Conservation (phyloP, 257 asterid genomes). For the Fraxinus pennsylvanica region DNA sequence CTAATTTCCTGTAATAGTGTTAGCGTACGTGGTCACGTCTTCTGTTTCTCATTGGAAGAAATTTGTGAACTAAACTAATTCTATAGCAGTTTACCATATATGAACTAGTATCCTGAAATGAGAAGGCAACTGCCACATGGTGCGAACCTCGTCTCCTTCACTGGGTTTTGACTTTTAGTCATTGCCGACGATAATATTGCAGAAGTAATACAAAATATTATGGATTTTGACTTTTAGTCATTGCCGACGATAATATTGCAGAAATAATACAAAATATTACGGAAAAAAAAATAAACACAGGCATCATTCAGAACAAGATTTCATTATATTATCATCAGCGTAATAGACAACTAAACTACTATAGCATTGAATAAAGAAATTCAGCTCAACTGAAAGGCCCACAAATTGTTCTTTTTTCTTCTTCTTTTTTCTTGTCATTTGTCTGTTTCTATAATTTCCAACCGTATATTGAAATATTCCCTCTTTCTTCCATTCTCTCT, state of each 20-base stretch:
- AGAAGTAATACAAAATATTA: no score
- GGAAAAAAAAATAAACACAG: background rate
- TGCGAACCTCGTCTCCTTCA: constrained; percentile 19
- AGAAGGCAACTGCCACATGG: constrained; percentile 40
- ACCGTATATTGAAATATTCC: no score
- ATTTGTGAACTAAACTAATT: no score
- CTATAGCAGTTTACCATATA: no score
- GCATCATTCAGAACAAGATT: background rate
- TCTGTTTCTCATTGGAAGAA: no score
- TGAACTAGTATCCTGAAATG: background rate
- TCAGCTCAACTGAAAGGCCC: constrained; percentile 9
- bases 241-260: no score
- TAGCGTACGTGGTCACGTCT: no score
- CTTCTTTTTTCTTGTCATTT: background rate
- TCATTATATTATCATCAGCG: background rate
- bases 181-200: no score
- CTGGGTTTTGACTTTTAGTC: background rate
- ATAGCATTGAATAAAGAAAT: constrained; percentile 11
- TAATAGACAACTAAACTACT: constrained; percentile 5
- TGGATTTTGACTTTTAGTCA: no score
- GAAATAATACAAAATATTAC: no score
- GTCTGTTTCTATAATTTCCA: no score
- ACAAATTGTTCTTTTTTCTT: constrained; percentile 17
- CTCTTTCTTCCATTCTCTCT: background rate
- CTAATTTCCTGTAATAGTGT: no score